phyloP scores from a whole-genome alignment of 1,284 basidiomycete genomes.

The Cryptococcus sp. region DNA sequence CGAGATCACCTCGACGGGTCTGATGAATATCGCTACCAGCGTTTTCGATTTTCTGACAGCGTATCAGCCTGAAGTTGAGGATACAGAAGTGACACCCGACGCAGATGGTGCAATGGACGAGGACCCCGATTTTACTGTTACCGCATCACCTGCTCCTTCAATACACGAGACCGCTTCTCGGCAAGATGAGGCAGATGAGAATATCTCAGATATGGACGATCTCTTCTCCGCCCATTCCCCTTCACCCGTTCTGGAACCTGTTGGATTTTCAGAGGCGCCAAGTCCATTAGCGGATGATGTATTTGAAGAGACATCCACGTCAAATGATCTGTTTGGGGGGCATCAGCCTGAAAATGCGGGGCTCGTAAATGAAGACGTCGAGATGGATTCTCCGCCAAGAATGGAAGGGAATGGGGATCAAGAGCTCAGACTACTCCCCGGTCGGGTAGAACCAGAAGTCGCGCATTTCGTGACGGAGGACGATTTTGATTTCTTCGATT shows the following conservation, averaged over 20 bases:
- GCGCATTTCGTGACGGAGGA: slow-evolving; percentile 33
- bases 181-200: not conserved
- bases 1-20: not conserved
- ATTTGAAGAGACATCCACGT: no score
- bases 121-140: not conserved
- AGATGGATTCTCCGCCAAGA: slow-evolving; percentile 1
- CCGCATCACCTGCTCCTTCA: not conserved
- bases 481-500: slow-evolving; percentile 46
- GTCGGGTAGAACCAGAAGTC: not conserved
- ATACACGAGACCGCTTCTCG: not conserved
- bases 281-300: not conserved
- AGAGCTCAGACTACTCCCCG: not conserved
- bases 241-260: not conserved
- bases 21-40: slow-evolving; percentile 24
- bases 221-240: slow-evolving; percentile 33
- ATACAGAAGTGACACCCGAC: slow-evolving; percentile 1
- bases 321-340: not conserved
- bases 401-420: not conserved
- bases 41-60: slow-evolving; percentile 31
- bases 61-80: slow-evolving; percentile 18
- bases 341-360: not conserved
- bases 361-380: slow-evolving; percentile 9
- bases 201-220: slow-evolving; percentile 30
- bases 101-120: not conserved
- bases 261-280: not conserved